Percentiles rank a stretch among this genome's conserved stretches.
Evolutionary conservation across 306 rosid species (phyloP).

Genomic region (Ammopiptanthus mongolicus): DNA sequence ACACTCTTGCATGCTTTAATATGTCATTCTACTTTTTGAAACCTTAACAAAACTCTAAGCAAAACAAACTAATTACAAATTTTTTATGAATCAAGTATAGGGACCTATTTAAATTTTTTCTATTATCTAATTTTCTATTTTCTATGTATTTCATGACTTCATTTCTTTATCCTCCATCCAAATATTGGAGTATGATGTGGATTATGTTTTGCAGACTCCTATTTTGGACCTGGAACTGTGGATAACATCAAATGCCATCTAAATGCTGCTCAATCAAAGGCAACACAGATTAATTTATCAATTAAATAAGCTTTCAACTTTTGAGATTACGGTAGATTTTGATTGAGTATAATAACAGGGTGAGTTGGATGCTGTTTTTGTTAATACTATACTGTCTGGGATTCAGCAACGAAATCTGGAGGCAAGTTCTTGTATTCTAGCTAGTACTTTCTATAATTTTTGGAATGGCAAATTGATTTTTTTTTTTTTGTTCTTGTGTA

Average conservation of each 20-base stretch:
- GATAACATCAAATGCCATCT: constrained; percentile 61
- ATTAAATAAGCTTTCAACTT: constrained; percentile 25
- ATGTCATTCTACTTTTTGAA: too few relatives aligned
- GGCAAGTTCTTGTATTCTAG: constrained; percentile 42
- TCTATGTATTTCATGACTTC: too few relatives aligned
- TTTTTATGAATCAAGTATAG: too few relatives aligned
- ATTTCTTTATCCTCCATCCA: too few relatives aligned
- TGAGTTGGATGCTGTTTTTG: constrained; percentile 81
- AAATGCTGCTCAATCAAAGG: constrained; percentile 58
- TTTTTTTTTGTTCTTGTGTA: neutral
- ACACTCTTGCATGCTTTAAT: neutral
- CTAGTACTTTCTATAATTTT: neutral
- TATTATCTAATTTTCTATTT: too few relatives aligned
- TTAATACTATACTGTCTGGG: constrained; percentile 70
- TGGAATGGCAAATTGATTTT: constrained; percentile 11
- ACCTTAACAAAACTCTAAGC: too few relatives aligned
- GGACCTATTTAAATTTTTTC: too few relatives aligned
- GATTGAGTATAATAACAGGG: constrained; percentile 38
- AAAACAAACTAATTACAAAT: too few relatives aligned
- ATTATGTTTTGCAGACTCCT: constrained; percentile 47
- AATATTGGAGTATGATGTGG: neutral
- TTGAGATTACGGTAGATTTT: too few relatives aligned
- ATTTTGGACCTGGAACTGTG: constrained; percentile 83
- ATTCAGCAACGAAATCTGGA: constrained; percentile 89
- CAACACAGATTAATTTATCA: neutral